These are phyloP conservation scores for Claviceps sp. DNA, from an alignment of 2,329 filamentous ascomycete genomes.

Conservation along the genomic window DNA sequence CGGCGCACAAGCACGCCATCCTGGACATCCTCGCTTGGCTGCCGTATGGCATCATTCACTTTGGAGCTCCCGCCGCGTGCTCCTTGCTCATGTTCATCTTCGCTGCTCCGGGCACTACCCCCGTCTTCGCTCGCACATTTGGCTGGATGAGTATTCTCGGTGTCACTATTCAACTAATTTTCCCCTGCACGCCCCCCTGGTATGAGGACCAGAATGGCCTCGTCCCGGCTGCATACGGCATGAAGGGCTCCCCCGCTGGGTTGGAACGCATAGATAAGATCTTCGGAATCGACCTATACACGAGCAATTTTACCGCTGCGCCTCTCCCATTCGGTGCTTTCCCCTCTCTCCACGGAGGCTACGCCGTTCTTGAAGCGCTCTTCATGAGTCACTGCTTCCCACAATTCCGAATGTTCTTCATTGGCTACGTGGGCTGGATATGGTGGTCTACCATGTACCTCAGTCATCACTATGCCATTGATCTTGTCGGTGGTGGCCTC, in stretches of 20 bases:
- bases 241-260: conserved; percentile 78
- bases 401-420: conserved; percentile 62
- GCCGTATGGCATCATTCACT: conserved; percentile 85
- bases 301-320: conserved; percentile 77
- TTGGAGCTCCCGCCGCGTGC: conserved; percentile 70
- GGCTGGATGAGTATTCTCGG: conserved; percentile 87
- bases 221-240: conserved; percentile 82
- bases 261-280: conserved; percentile 78
- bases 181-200: conserved; percentile 93
- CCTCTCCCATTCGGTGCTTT: conserved; percentile 92
- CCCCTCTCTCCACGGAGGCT: conserved; percentile 81
- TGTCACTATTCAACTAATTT: conserved; percentile 76
- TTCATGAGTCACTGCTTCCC: conserved; percentile 94
- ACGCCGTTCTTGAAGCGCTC: conserved; percentile 76
- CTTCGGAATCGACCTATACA: conserved; percentile 87
- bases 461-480: conserved; percentile 91
- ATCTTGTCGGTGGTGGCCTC: conserved; percentile 75
- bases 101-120: conserved; percentile 70
- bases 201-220: conserved; percentile 90
- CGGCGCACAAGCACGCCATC: conserved; percentile 70
- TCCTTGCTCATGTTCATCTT: conserved; percentile 75
- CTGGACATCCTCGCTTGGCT: conserved; percentile 87
- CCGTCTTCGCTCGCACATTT: conserved; percentile 74
- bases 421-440: conserved; percentile 79
- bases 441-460: conserved; percentile 99